These are phyloP conservation scores for Acacia melanoxylon DNA, from an alignment of 306 rosid species.

Conservation along the genomic window DNA sequence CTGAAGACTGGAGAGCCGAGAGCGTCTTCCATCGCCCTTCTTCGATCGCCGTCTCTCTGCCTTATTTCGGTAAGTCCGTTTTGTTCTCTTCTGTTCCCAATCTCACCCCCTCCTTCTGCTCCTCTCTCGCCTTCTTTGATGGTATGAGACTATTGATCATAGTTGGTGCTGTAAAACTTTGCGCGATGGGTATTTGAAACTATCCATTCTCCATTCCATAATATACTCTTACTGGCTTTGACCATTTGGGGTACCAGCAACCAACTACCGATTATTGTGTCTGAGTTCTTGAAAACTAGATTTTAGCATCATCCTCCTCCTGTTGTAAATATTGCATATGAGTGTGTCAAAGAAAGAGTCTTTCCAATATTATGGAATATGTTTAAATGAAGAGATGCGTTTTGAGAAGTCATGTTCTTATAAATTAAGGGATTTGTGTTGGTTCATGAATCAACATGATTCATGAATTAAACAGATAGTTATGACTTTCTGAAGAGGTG, in stretches of 20 bases:
- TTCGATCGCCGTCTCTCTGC: not conserved
- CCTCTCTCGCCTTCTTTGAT: not conserved
- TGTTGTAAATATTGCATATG: too few relatives aligned
- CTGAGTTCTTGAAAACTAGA: conserved; percentile 66
- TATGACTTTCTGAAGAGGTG: too few relatives aligned
- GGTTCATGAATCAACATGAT: too few relatives aligned
- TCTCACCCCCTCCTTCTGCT: not conserved
- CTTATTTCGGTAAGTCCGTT: not conserved
- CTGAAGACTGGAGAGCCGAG: not conserved
- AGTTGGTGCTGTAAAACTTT: conserved; percentile 32
- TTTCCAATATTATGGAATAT: too few relatives aligned
- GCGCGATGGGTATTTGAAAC: conserved; percentile 31
- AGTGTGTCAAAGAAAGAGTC: too few relatives aligned
- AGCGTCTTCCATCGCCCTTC: not conserved
- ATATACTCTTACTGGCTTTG: conserved; percentile 39
- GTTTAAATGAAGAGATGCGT: too few relatives aligned
- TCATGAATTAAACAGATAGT: too few relatives aligned
- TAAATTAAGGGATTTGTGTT: too few relatives aligned
- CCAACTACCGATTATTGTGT: conserved; percentile 83
- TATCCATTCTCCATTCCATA: conserved; percentile 41
- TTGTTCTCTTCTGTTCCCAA: not conserved
- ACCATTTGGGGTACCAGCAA: conserved; percentile 66
- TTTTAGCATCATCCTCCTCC: conserved; percentile 33
- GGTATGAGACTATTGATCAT: not conserved
- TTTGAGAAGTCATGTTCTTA: too few relatives aligned